Evolutionary conservation across 176 grass and related monocot species (phyloP).

Genomic region (Neostapfia colusana): DNA sequence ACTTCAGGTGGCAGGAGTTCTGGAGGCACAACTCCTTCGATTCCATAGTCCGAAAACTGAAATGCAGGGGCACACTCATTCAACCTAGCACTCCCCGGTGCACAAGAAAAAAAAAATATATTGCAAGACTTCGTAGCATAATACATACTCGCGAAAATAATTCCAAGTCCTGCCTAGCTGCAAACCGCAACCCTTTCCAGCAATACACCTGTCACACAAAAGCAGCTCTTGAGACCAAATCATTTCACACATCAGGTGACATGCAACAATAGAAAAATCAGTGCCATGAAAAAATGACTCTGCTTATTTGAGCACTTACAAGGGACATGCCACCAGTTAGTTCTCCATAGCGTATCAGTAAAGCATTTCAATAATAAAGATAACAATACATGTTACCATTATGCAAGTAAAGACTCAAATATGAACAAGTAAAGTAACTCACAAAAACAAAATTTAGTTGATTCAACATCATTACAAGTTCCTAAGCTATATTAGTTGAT

Average conservation of each 20-base stretch:
- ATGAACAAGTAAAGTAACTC: too few species aligned
- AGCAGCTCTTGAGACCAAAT: conserved; percentile 4
- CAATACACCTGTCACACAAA: conserved; percentile 80
- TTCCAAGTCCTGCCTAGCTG: conserved; percentile 86
- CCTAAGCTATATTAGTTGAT: neutral
- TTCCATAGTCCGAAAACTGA: conserved; percentile 67
- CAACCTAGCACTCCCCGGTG: neutral
- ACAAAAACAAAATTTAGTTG: too few species aligned
- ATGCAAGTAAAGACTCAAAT: neutral
- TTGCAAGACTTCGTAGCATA: neutral
- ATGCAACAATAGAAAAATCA: neutral
- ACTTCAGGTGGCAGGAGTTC: conserved; percentile 78
- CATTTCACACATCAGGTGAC: neutral
- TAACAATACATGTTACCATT: neutral
- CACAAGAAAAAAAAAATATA: neutral
- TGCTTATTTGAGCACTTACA: neutral
- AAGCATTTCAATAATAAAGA: neutral
- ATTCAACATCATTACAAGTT: neutral
- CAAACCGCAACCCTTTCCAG: conserved; percentile 91
- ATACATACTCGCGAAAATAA: conserved; percentile 73
- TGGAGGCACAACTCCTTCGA: conserved; percentile 86
- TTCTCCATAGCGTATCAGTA: neutral
- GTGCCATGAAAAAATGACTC: neutral
- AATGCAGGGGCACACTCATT: conserved; percentile 13
- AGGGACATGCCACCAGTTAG: neutral